Evolutionary conservation across 176 grass and related monocot genomes (phyloP).

Genomic region (Saccharum officinarum): DNA sequence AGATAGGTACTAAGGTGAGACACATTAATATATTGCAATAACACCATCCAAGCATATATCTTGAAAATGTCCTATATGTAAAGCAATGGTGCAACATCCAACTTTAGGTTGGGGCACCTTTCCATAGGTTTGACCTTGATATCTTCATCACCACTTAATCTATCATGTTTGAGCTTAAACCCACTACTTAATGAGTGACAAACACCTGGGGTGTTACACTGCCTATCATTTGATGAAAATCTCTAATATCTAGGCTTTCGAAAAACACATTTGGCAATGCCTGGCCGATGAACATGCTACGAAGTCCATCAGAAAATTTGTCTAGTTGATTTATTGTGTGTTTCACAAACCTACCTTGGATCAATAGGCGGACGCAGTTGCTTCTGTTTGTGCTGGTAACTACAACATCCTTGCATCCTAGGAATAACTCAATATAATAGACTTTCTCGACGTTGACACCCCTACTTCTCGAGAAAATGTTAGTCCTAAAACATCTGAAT

Average conservation of each 20-base stretch:
- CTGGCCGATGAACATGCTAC: constrained; percentile 32
- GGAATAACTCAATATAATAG: constrained; percentile 52
- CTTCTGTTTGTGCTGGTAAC: constrained; percentile 57
- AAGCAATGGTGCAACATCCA: too few relatives aligned
- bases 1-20: too few relatives aligned
- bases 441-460: constrained; percentile 33
- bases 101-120: too few relatives aligned
- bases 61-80: too few relatives aligned
- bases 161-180: too few relatives aligned
- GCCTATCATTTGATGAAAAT: constrained; percentile 70
- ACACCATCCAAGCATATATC: too few relatives aligned
- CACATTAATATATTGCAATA: too few relatives aligned
- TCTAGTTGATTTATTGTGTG: constrained; percentile 43
- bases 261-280: constrained; percentile 42
- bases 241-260: constrained; percentile 48
- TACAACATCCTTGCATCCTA: constrained; percentile 55
- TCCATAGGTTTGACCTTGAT: too few relatives aligned
- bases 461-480: constrained; percentile 60
- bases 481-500: constrained; percentile 59
- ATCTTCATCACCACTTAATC: too few relatives aligned
- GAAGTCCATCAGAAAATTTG: constrained; percentile 52
- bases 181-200: too few relatives aligned
- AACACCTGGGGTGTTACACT: too few relatives aligned
- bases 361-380: constrained; percentile 54
- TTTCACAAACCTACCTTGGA: constrained; percentile 54